A percentile compares a stretch with the other conserved stretches of the same genome.
Conservation (phyloP, 2,329 filamentous ascomycete genomes). For the Fonsecaea multimorphosa region DNA sequence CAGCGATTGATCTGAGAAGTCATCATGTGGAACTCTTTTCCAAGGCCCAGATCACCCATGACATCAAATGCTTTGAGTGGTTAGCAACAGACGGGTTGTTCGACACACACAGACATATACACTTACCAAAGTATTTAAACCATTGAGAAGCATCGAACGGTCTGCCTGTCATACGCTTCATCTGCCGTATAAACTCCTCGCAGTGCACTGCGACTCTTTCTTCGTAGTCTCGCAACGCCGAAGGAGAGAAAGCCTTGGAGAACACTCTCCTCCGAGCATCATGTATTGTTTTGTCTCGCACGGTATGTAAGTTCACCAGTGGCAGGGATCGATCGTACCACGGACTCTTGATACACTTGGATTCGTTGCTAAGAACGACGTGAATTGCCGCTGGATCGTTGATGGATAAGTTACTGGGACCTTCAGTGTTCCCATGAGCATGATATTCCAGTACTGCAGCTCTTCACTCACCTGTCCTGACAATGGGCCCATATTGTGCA, state of each 20-base stretch:
- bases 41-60: neutral
- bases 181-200: neutral
- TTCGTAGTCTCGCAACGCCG: neutral
- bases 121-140: neutral
- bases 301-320: neutral
- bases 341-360: neutral
- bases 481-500: neutral
- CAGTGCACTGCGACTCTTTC: neutral
- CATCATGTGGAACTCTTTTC: neutral
- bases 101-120: neutral
- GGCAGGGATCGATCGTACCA: neutral
- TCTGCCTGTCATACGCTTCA: neutral
- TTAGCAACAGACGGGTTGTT: neutral
- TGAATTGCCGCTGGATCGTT: neutral
- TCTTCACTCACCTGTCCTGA: neutral
- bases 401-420: neutral
- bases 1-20: neutral
- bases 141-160: neutral
- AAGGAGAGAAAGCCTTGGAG: neutral
- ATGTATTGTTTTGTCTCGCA: neutral
- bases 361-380: neutral
- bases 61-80: neutral
- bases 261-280: neutral
- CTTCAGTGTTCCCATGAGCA: neutral
- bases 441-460: neutral